phyloP scores from a whole-genome alignment of 2,329 filamentous ascomycete species.

The Xylaria sp. region DNA sequence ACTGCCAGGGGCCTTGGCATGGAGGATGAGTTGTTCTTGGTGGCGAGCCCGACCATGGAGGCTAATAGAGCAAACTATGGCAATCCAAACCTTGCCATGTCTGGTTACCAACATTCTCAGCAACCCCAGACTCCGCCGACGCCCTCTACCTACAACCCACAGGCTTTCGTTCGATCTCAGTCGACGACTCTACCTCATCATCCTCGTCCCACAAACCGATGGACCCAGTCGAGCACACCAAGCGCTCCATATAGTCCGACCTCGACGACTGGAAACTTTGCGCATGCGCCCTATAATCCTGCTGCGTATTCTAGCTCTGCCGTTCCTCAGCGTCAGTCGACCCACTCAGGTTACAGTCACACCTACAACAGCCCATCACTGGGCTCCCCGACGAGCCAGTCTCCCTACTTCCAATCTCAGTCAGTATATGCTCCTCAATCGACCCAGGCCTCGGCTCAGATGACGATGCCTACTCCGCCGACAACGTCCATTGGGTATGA shows the following conservation, averaged over 20 bases:
- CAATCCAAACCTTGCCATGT: slow-evolving; percentile 59
- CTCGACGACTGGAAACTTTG: slow-evolving; percentile 55
- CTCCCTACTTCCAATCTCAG: slow-evolving; percentile 49
- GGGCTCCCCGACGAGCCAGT: slow-evolving; percentile 46
- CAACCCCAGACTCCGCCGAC: slow-evolving; percentile 60
- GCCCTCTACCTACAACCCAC: slow-evolving; percentile 75
- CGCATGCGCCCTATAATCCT: slow-evolving; percentile 68
- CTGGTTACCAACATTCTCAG: slow-evolving; percentile 65
- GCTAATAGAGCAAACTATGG: slow-evolving; percentile 54
- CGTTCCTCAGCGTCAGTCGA: slow-evolving; percentile 62
- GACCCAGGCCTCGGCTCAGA: slow-evolving; percentile 46
- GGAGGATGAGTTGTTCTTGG: slow-evolving; percentile 73
- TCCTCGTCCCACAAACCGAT: slow-evolving; percentile 54
- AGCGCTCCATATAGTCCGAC: slow-evolving; percentile 53
- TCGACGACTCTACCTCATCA: slow-evolving; percentile 65
- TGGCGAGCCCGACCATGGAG: slow-evolving; percentile 56
- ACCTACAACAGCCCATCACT: slow-evolving; percentile 54
- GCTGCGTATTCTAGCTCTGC: slow-evolving; percentile 65
- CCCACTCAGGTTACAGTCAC: slow-evolving; percentile 62
- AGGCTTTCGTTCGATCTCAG: slow-evolving; percentile 69
- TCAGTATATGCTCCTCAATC: slow-evolving; percentile 43
- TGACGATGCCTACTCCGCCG: slow-evolving; percentile 48
- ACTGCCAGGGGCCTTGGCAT: slow-evolving; percentile 47
- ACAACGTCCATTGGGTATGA: slow-evolving; percentile 55
- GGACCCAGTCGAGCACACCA: slow-evolving; percentile 49